phyloP scores from a whole-genome alignment of 805 yeast species.

The Wickerhamiella parazyma region DNA sequence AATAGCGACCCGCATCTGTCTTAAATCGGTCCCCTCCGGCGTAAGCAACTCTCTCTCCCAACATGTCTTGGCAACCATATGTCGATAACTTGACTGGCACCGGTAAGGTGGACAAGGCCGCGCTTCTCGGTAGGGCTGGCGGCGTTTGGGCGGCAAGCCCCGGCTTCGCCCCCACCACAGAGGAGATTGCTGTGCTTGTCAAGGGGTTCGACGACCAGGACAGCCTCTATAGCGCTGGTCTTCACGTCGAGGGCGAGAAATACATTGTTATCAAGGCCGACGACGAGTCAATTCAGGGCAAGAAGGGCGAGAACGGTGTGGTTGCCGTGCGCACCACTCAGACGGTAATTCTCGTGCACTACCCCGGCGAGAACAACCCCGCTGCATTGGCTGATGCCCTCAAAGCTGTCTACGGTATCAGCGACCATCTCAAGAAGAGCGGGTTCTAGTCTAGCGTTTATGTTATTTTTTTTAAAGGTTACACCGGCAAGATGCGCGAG shows the following conservation, averaged over 20 bases:
- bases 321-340: constrained; percentile 88
- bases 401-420: constrained; percentile 85
- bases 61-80: constrained; percentile 52
- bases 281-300: constrained; percentile 87
- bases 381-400: constrained; percentile 91
- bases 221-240: constrained; percentile 68
- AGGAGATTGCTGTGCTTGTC: constrained; percentile 63
- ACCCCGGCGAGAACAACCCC: constrained; percentile 30
- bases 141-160: constrained; percentile 87
- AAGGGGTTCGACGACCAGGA: constrained; percentile 70
- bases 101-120: constrained; percentile 82
- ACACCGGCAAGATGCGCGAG: constrained; percentile 53
- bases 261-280: constrained; percentile 83
- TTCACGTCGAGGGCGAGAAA: constrained; percentile 73
- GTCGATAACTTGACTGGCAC: constrained; percentile 85
- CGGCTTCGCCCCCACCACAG: constrained; percentile 46
- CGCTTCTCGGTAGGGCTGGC: constrained; percentile 87
- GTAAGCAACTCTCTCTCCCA: background rate
- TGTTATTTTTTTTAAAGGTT: constrained; percentile 6
- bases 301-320: constrained; percentile 75
- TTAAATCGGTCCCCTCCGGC: too few species aligned
- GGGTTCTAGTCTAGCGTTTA: background rate
- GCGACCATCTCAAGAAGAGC: constrained; percentile 55
- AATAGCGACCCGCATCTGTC: too few species aligned
- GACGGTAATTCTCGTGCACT: constrained; percentile 86